A percentile compares a stretch with the other conserved stretches of the same genome.
phyloP scores from a whole-genome alignment of 2,329 filamentous ascomycete species.

The Nothophoma quercina region DNA sequence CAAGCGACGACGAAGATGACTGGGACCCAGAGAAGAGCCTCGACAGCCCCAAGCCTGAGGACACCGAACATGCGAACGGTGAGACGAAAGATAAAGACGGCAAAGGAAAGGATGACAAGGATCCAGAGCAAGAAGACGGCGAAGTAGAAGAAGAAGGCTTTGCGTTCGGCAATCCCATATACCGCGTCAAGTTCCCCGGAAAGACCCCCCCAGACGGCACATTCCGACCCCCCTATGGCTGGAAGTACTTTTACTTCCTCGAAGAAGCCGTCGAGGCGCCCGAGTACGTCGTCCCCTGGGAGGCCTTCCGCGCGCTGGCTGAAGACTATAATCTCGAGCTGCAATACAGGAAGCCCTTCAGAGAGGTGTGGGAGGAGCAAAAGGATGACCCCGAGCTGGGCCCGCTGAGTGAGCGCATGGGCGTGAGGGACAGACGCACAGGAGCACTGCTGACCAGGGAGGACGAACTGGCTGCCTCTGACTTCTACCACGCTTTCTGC shows the following conservation, averaged over 20 bases:
- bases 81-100: slow-evolving; percentile 30
- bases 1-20: slow-evolving; percentile 51
- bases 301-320: slow-evolving; percentile 92
- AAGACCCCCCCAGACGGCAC: slow-evolving; percentile 84
- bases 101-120: slow-evolving; percentile 47
- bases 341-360: slow-evolving; percentile 90
- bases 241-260: slow-evolving; percentile 97
- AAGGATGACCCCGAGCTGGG: slow-evolving; percentile 84
- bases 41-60: slow-evolving; percentile 45
- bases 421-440: slow-evolving; percentile 76
- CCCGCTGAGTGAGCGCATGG: slow-evolving; percentile 92
- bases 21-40: slow-evolving; percentile 57
- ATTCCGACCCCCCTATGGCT: slow-evolving; percentile 93
- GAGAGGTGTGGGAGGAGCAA: slow-evolving; percentile 90
- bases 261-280: slow-evolving; percentile 96
- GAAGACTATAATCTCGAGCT: slow-evolving; percentile 97
- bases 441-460: slow-evolving; percentile 74
- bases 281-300: slow-evolving; percentile 98
- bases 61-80: slow-evolving; percentile 45
- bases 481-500: slow-evolving; percentile 92
- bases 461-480: slow-evolving; percentile 86
- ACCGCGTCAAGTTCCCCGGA: slow-evolving; percentile 86
- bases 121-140: slow-evolving; percentile 54
- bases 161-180: slow-evolving; percentile 93
- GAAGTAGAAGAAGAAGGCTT: slow-evolving; percentile 57